A percentile compares a stretch with the other conserved stretches of the same genome.
phyloP scores from a whole-genome alignment of 2,329 filamentous ascomycete genomes.

The Xylaria sp. region DNA sequence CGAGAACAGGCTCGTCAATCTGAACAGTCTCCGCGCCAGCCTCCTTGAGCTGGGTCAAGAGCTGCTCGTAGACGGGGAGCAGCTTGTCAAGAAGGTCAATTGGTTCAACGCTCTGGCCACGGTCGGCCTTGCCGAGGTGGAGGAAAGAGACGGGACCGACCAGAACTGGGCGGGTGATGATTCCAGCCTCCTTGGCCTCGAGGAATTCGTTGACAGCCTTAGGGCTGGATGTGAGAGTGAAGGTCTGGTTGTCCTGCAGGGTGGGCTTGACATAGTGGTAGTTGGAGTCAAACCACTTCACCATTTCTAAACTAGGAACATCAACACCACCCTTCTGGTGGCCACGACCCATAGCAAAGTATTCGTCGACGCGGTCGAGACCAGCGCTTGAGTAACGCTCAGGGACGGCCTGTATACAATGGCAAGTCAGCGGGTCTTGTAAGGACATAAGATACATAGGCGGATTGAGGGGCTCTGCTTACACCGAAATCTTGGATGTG shows the following conservation, averaged over 20 bases:
- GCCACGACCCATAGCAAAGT: slow-evolving; percentile 99
- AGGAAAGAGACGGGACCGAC: slow-evolving; percentile 98
- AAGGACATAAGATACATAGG: neutral
- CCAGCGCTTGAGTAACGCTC: slow-evolving; percentile 93
- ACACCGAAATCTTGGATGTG: slow-evolving; percentile 98
- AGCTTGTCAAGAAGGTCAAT: slow-evolving; percentile 95
- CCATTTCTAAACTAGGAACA: slow-evolving; percentile 96
- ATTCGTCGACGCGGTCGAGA: slow-evolving; percentile 90
- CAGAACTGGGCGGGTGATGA: slow-evolving; percentile 91
- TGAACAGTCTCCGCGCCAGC: slow-evolving; percentile 97
- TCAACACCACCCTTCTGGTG: slow-evolving; percentile 95
- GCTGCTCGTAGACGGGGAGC: slow-evolving; percentile 92
- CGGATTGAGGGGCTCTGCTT: slow-evolving; percentile 54
- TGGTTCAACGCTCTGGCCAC: slow-evolving; percentile 90
- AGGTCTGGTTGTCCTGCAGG: slow-evolving; percentile 94
- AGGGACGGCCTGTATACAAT: slow-evolving; percentile 76
- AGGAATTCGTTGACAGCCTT: slow-evolving; percentile 96
- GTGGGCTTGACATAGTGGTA: slow-evolving; percentile 99
- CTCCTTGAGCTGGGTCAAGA: slow-evolving; percentile 91
- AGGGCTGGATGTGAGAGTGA: slow-evolving; percentile 86
- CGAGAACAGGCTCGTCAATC: slow-evolving; percentile 97
- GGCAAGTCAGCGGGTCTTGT: slow-evolving; percentile 37
- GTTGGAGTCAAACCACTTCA: slow-evolving; percentile 99
- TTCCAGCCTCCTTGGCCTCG: slow-evolving; percentile 97
- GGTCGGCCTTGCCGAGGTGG: slow-evolving; percentile 96